These are phyloP conservation scores for Metschnikowia peoriensis DNA, from an alignment of 805 yeast species.

Conservation along the genomic window DNA sequence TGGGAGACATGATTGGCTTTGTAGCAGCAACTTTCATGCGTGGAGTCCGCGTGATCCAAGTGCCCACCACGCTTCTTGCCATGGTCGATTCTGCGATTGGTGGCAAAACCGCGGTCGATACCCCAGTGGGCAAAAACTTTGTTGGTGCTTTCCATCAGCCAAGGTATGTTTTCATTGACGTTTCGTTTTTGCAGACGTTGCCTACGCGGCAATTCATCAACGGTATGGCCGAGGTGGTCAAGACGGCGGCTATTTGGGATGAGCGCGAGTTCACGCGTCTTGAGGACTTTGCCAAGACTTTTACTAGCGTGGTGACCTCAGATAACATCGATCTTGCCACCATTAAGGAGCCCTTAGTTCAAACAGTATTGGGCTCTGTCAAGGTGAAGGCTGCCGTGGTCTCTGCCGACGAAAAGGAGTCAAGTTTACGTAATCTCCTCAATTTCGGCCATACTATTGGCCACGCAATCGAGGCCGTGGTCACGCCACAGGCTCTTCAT, in stretches of 20 bases:
- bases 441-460: constrained; percentile 98
- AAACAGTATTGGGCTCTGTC: constrained; percentile 81
- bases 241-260: constrained; percentile 98
- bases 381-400: constrained; percentile 93
- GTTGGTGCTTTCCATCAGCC: constrained; percentile 99
- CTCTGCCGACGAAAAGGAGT: constrained; percentile 90
- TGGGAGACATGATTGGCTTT: constrained; percentile 98
- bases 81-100: constrained; percentile 99
- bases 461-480: constrained; percentile 96
- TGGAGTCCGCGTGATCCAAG: constrained; percentile 90
- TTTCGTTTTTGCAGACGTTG: constrained; percentile 79
- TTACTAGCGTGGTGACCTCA: constrained; percentile 60
- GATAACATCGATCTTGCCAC: constrained; percentile 51
- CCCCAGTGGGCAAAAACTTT: constrained; percentile 93
- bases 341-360: constrained; percentile 70
- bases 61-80: constrained; percentile 89
- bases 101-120: constrained; percentile 97
- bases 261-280: constrained; percentile 82
- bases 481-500: constrained; percentile 93
- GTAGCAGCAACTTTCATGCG: constrained; percentile 99
- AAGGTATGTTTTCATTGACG: constrained; percentile 79
- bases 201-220: constrained; percentile 94
- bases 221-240: constrained; percentile 97
- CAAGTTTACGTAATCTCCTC: constrained; percentile 85
- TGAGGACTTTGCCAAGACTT: constrained; percentile 69